These are phyloP conservation scores for Euclidium syriacum DNA, from an alignment of 345 rosid species.

Conservation along the genomic window DNA sequence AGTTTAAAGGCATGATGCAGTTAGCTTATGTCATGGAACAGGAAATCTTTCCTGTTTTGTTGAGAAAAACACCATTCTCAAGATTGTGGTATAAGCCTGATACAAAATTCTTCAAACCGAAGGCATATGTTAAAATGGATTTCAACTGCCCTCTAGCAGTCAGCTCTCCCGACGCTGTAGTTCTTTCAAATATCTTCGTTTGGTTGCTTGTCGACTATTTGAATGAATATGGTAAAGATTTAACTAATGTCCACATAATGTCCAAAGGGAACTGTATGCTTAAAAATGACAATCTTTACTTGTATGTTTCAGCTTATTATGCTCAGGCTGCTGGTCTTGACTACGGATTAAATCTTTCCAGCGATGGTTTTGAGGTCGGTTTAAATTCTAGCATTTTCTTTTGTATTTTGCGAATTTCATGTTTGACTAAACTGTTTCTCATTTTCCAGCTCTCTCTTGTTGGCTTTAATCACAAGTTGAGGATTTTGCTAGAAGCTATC, in stretches of 20 bases:
- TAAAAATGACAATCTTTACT: background rate
- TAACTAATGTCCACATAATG: no score
- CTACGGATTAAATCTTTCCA: slow-evolving; percentile 39
- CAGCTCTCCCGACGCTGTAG: slow-evolving; percentile 62
- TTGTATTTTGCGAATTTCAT: no score
- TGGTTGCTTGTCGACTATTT: slow-evolving; percentile 65
- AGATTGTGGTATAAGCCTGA: slow-evolving; percentile 79
- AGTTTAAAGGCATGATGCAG: background rate
- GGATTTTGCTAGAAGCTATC: slow-evolving; percentile 64
- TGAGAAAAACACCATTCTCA: slow-evolving; percentile 57
- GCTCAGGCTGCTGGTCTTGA: slow-evolving; percentile 78
- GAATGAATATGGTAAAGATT: slow-evolving; percentile 81
- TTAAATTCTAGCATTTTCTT: background rate
- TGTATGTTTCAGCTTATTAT: slow-evolving; percentile 66
- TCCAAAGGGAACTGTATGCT: no score
- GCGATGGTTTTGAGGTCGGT: slow-evolving; percentile 65
- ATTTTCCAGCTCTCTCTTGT: slow-evolving; percentile 51
- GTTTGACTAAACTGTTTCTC: slow-evolving; percentile 4
- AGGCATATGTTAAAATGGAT: slow-evolving; percentile 63
- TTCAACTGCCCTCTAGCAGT: slow-evolving; percentile 66
- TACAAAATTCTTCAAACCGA: slow-evolving; percentile 61
- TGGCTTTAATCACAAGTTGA: slow-evolving; percentile 86
- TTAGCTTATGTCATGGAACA: slow-evolving; percentile 31
- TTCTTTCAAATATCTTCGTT: slow-evolving; percentile 56
- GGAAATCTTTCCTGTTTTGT: slow-evolving; percentile 51